Evolutionary conservation across 2,329 filamentous ascomycete species (phyloP), one percentile per base, ranked within the genome.

Genomic region (Thielaviopsis cerberus): DNA sequence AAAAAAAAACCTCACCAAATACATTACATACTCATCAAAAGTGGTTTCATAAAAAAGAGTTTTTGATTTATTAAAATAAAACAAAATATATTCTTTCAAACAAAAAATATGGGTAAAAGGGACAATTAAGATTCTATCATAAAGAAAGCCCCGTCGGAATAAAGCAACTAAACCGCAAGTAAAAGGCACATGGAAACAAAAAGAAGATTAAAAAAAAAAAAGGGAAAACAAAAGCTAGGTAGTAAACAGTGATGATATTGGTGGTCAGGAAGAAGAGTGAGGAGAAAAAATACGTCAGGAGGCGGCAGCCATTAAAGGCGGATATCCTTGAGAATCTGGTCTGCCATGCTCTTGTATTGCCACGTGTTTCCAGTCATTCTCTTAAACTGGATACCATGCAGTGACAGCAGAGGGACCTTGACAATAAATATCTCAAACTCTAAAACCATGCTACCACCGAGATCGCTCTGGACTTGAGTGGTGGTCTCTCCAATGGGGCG

Each of bases 301-400:
- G 34, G 53, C 4, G 23, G 8, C 20, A 27, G 48, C 45, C 3
- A 26, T 59, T 22, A 56, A 53, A 97, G 77, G 67, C 83, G 82
- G 64, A 98, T 73, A 69, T 92, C 89, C 67, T 85, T 82, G 64
- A 98, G 74, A 65, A 98, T 96, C 65, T 89, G 89, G 70, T 95
- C 90, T 37, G 92, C 92, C 89, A 97, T 94, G 67, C 88, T 91
- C 75, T 96, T 95, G 73, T 94, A 98, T 70, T 96, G 90, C 90
- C 91, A 97, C 60, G 92, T 97, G 61, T 94, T 91, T 37, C 92
- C 91, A 59, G 87, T 81, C 64, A 97, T 84, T 68, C 92, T 89
- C 77, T 98, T 98, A 75, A 98, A 98, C 69, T 97, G 92, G 62
- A 98, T 90, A 54, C 92, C 92, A 67, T 98, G 91, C 59, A 98